Evolutionary conservation across 495 filamentous ascomycete species (phyloP), one percentile per base, ranked within the genome.

Genomic region (Penicillium fimorum): DNA sequence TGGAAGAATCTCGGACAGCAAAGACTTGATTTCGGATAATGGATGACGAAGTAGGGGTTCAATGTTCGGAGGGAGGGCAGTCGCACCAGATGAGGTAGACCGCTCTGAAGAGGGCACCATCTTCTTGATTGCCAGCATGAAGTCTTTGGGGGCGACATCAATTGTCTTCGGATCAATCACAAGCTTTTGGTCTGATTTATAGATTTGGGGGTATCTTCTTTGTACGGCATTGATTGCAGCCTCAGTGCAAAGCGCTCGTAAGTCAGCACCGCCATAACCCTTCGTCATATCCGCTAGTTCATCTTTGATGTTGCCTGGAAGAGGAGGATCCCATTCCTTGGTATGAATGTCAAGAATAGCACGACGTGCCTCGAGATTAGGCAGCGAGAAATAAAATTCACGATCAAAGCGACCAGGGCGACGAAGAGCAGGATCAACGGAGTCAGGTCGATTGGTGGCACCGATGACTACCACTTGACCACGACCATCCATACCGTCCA

Each of bases 401-500:
- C 94, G 81, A 65, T 98, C 94, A 66, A 98, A 98, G 47, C 94
- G 87, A 47, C 94, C 94, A 68, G 96, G 96, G 60, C 94, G 92
- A 67, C 94, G 91, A 57, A 98, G 89, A 55, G 94, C 94, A 61
- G 94, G 94, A 65, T 98, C 94, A 63, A 98, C 94, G 13, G 94
- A 97, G 78, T 98, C 96, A 37, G 94, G 94, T 60, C 94, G 82
- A 77, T 98, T 98, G 18, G 94, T 98, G 32, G 94, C 94, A 60
- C 94, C 94, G 64, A 98, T 97, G 32, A 98, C 92, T 59, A 98
- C 95, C 47, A 97, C 93, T 71, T 98, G 94, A 37, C 94, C 94
- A 64, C 94, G 87, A 45, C 92, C 93, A 64, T 98, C 94, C 95
- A 98, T 97, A 58, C 94, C 94, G 74, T 98, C 94, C 94, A 98